Evolutionary conservation across 129 eudicot species (phyloP).

Genomic region (Heracleum sosnowskyi): DNA sequence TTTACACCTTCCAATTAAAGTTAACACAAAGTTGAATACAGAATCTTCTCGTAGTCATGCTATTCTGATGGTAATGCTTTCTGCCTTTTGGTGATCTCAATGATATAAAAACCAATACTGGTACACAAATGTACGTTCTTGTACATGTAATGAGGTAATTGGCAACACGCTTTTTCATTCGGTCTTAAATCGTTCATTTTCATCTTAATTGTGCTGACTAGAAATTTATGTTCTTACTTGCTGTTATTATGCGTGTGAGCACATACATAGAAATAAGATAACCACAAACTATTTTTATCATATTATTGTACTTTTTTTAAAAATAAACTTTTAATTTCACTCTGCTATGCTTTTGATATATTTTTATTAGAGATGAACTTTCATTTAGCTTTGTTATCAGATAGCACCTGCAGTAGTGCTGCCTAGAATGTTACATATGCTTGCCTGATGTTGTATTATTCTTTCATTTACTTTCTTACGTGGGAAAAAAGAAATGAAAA

Average conservation of each 20-base stretch:
- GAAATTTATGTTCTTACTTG: not conserved
- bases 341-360: no score
- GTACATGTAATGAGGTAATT: no score
- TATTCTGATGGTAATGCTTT: slow-evolving; percentile 59
- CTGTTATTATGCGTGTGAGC: not conserved
- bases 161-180: not conserved
- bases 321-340: not conserved
- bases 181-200: not conserved
- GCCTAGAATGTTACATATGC: no score
- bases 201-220: not conserved
- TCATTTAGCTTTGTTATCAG: no score
- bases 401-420: no score
- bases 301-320: not conserved
- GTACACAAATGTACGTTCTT: no score
- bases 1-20: not conserved
- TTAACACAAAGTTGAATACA: slow-evolving; percentile 84
- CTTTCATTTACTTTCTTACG: not conserved
- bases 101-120: no score
- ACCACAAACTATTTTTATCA: not conserved
- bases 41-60: slow-evolving; percentile 99
- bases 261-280: not conserved
- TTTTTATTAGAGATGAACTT: no score
- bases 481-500: not conserved
- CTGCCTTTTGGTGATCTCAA: not conserved
- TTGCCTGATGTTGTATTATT: no score